Evolutionary conservation across 2,329 filamentous ascomycete species (phyloP).

Genomic region (Diaporthe citrichinensis): DNA sequence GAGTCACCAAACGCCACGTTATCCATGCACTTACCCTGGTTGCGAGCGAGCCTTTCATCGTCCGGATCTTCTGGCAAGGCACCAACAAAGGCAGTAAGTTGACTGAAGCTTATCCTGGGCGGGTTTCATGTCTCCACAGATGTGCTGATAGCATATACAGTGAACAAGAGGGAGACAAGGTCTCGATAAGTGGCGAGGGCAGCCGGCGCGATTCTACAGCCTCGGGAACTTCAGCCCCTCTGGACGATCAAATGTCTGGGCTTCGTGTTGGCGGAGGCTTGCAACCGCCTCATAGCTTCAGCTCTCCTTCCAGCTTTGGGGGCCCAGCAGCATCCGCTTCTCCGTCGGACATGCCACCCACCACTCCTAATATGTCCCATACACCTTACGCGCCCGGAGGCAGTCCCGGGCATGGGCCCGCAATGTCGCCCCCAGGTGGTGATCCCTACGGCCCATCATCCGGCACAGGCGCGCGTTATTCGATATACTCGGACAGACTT

Average conservation of each 20-base stretch:
- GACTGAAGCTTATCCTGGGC: background rate
- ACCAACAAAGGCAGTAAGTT: constrained; percentile 66
- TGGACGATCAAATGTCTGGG: constrained; percentile 43
- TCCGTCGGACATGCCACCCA: constrained; percentile 45
- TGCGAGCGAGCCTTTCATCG: constrained; percentile 72
- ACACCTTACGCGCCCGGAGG: constrained; percentile 42
- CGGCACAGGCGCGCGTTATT: constrained; percentile 4
- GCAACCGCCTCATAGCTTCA: constrained; percentile 41
- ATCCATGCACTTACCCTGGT: constrained; percentile 64
- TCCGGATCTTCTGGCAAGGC: constrained; percentile 71
- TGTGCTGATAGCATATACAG: constrained; percentile 48
- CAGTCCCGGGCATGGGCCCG: constrained; percentile 31
- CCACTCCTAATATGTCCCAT: constrained; percentile 43
- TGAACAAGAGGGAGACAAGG: constrained; percentile 61
- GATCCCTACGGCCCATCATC: constrained; percentile 32
- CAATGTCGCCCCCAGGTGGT: constrained; percentile 35
- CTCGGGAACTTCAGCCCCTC: constrained; percentile 44
- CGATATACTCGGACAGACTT: constrained; percentile 4
- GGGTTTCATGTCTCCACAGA: constrained; percentile 16
- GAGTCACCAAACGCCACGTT: constrained; percentile 69
- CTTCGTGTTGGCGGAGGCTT: constrained; percentile 8
- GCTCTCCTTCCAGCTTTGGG: constrained; percentile 32
- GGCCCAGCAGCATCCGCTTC: constrained; percentile 42
- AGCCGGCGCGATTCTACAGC: constrained; percentile 49
- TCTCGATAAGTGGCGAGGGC: constrained; percentile 47